Percentiles rank a stretch among this genome's conserved stretches.
Conservation (phyloP, 2,329 filamentous ascomycete species). For the Metarhizium brunneum region DNA sequence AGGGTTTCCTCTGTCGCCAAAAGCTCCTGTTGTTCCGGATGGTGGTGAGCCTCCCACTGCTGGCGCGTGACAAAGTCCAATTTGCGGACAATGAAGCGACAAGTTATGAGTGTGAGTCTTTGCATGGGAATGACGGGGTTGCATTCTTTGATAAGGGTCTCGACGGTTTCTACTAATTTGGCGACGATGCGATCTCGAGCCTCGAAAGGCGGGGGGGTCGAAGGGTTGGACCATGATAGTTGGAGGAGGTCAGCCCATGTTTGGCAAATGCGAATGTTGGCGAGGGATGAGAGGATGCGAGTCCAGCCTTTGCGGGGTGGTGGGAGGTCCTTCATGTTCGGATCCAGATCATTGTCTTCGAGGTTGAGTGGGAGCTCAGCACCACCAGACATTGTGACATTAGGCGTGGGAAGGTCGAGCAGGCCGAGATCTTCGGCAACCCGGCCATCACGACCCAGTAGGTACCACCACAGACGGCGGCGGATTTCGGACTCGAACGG, state of each 20-base stretch:
- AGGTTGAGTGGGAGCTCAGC: conserved; percentile 47
- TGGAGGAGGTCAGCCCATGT: conserved; percentile 15
- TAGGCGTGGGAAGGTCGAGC: conserved; percentile 4
- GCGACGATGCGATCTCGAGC: conserved; percentile 30
- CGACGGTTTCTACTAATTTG: conserved; percentile 20
- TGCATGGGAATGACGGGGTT: conserved; percentile 42
- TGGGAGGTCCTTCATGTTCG: conserved; percentile 20
- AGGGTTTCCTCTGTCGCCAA: conserved; percentile 24
- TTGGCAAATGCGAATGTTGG: conserved; percentile 39
- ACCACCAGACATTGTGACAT: conserved; percentile 16
- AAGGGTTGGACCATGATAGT: conserved; percentile 8
- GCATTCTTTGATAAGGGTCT: conserved; percentile 27
- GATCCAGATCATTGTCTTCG: conserved; percentile 42
- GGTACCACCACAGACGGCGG: conserved; percentile 44
- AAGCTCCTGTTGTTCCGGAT: conserved; percentile 10
- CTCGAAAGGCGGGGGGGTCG: not conserved
- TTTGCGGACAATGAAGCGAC: conserved; percentile 22
- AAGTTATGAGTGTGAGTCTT: conserved; percentile 18
- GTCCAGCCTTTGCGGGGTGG: conserved; percentile 42
- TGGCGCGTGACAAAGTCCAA: conserved; percentile 24
- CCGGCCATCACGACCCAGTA: conserved; percentile 39
- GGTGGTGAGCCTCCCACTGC: conserved; percentile 14
- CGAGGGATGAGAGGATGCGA: conserved; percentile 45
- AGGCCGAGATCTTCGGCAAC: conserved; percentile 49
- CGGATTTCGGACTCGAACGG: conserved; percentile 48